Base-by-base conservation (phyloP, 1,284 basidiomycete species). In the Entoloma clypeatum region DNA sequence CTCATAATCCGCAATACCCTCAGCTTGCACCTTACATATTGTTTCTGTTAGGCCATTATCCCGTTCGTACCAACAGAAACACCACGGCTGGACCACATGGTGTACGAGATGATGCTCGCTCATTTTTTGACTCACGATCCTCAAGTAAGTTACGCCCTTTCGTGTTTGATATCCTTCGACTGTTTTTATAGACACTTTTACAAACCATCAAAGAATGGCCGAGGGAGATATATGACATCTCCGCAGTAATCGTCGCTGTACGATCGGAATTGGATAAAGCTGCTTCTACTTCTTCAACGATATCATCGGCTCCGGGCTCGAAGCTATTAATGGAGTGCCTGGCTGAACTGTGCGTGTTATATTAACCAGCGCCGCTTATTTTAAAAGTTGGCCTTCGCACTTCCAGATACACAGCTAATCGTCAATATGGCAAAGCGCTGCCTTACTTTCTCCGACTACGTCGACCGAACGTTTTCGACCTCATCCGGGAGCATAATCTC, bases 81-180 rank as follows among this genome's bases (percentile, higher is more conserved):
- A 4, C 95, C 94, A 0, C 81, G 80, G 36, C 74, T 99, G 9
- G 80, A 84, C 33, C 81, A 82, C 50, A 61, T 92, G 19, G 89
- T 96, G 3, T 99, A 99, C 62, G 94, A 96, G 61, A 92, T 98
- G 87, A 83, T 98, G 32, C 73, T 99, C 2, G 91, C 83, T 0
- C 79, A 97, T 60, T 89, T 93, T 57, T 67, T 99, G 10, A 73
- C 79, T 2, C 77, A 88, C 43, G 88, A 97, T 60, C 78, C 75
- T 55, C 63, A 75, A 52, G 92, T 88, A 51, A 46, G 75, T 58
- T 14, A n/a, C 17, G 24, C 32, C 14, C 4, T 29, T 44, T 19
- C 35, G 22, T 9, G 6, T 22, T 7, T 34, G n/a, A 7, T 19
- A 30, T 6, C 11, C 23, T 34, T 25, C 17, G 4, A 29, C 29